Conservation (phyloP, 345 rosid species). For the Laguncularia racemosa region DNA sequence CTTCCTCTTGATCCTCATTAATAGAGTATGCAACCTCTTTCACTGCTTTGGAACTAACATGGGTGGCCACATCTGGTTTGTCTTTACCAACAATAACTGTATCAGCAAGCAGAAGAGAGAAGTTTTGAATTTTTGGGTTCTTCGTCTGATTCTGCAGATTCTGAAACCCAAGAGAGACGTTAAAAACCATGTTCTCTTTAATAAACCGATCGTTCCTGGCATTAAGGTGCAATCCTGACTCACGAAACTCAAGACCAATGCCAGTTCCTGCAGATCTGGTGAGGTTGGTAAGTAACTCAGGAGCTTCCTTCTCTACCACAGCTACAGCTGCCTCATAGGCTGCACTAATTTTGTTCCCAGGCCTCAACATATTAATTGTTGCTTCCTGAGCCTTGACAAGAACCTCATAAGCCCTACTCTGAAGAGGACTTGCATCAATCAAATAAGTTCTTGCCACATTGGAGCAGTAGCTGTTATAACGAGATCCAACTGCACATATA, state of each 20-base stretch:
- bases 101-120: slow-evolving; percentile 77
- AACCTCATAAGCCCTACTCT: slow-evolving; percentile 86
- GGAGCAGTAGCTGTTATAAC: slow-evolving; percentile 90
- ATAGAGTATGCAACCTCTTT: slow-evolving; percentile 88
- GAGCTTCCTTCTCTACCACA: slow-evolving; percentile 74
- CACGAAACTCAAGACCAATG: slow-evolving; percentile 92
- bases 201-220: slow-evolving; percentile 65
- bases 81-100: slow-evolving; percentile 72
- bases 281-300: slow-evolving; percentile 57
- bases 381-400: slow-evolving; percentile 94
- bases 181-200: slow-evolving; percentile 67
- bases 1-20: slow-evolving; percentile 85
- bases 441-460: slow-evolving; percentile 76
- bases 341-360: slow-evolving; percentile 60
- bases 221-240: slow-evolving; percentile 74
- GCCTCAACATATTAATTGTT: slow-evolving; percentile 58
- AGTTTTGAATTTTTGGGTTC: slow-evolving; percentile 55
- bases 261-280: slow-evolving; percentile 98
- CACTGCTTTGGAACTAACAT: slow-evolving; percentile 62
- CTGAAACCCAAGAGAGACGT: slow-evolving; percentile 86
- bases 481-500: slow-evolving; percentile 77
- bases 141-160: slow-evolving; percentile 54
- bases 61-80: slow-evolving; percentile 48
- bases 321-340: slow-evolving; percentile 77
- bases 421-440: slow-evolving; percentile 76